Conservation (phyloP, 169 alveolate species). For the Plasmodium blacklocki region DNA sequence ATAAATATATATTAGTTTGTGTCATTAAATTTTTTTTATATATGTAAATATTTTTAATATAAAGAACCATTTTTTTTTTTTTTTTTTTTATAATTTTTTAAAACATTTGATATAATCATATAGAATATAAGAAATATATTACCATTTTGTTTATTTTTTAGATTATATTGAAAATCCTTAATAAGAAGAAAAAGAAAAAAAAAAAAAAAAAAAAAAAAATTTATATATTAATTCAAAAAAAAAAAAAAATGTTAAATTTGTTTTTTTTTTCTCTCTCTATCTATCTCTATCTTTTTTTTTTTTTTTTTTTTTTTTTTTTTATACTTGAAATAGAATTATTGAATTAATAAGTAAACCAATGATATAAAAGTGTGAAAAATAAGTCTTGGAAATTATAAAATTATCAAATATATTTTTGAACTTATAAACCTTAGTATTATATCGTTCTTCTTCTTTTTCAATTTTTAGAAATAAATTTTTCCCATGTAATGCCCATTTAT, state of each 20-base stretch:
- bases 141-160: conserved; percentile 19
- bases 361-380: conserved; percentile 80
- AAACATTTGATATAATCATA: neutral
- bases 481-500: conserved; percentile 82
- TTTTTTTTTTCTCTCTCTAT: no score
- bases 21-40: neutral
- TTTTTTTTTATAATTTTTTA: neutral
- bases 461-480: conserved; percentile 73
- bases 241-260: neutral
- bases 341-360: conserved; percentile 78
- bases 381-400: conserved; percentile 77
- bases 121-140: conserved; percentile 16
- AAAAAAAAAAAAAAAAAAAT: conserved; percentile 10
- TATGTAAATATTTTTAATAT: neutral
- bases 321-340: conserved; percentile 74
- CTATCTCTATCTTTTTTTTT: no score
- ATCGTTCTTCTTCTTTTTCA: conserved; percentile 31
- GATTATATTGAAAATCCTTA: conserved; percentile 26
- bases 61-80: neutral
- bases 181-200: conserved; percentile 15
- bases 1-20: neutral
- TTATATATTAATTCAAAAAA: neutral
- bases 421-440: conserved; percentile 29
- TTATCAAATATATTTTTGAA: conserved; percentile 28
- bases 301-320: neutral